Percentiles rank a stretch among this genome's conserved stretches.
Conservation (phyloP, 106 monocot species). For the Phalaenopsis equestris region DNA sequence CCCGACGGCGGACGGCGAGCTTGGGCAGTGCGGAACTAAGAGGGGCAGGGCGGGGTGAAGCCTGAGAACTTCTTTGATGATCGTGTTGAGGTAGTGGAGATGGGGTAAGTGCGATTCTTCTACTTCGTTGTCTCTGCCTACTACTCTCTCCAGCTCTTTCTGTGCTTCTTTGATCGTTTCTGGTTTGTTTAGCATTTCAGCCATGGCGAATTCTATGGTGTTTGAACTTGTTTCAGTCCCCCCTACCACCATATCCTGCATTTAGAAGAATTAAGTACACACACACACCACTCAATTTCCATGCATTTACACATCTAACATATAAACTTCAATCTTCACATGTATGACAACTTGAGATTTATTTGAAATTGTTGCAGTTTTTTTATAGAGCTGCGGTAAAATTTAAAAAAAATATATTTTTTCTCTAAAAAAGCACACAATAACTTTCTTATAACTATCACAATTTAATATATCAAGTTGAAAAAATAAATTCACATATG, state of each 20-base stretch:
- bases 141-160: constrained; percentile 10
- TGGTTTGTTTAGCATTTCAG: constrained; percentile 15
- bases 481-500: too few species aligned
- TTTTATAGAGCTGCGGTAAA: too few species aligned
- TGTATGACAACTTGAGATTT: too few species aligned
- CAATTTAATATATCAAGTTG: too few species aligned
- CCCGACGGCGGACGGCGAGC: constrained; percentile 6
- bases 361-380: too few species aligned
- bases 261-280: too few species aligned
- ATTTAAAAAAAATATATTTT: too few species aligned
- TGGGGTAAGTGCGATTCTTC: constrained; percentile 10
- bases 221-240: constrained; percentile 17
- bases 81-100: constrained; percentile 1
- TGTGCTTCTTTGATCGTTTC: constrained; percentile 13
- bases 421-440: too few species aligned
- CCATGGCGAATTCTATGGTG: constrained; percentile 14
- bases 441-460: too few species aligned
- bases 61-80: constrained; percentile 15
- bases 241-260: constrained; percentile 14
- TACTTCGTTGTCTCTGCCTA: constrained; percentile 7
- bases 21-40: constrained; percentile 20
- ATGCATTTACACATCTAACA: too few species aligned
- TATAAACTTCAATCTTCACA: too few species aligned
- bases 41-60: constrained; percentile 11
- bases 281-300: too few species aligned